A percentile compares a stretch with the other conserved stretches of the same genome.
phyloP scores from a whole-genome alignment of 805 yeast genomes.

The Peterozyma xylosa region DNA sequence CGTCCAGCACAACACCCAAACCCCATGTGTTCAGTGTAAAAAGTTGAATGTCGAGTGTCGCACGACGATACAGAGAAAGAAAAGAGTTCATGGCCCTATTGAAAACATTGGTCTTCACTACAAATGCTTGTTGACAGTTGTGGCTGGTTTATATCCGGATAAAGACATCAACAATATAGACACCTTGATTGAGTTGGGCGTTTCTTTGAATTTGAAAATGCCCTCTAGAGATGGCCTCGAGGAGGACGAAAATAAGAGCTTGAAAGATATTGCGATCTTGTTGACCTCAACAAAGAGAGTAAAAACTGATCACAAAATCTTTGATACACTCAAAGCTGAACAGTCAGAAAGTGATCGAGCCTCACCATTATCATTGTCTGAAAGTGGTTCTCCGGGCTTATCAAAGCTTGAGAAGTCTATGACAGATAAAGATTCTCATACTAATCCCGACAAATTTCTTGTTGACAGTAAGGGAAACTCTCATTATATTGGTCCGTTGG shows the following conservation, averaged over 20 bases:
- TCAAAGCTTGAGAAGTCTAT: background rate
- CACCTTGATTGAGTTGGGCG: conserved; percentile 12
- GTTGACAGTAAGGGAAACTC: conserved; percentile 12
- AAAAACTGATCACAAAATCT: background rate
- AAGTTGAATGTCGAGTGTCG: conserved; percentile 10
- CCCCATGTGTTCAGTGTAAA: conserved; percentile 10
- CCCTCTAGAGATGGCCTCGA: conserved; percentile 11
- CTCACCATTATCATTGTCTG: too few relatives aligned
- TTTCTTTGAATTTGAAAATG: conserved; percentile 9
- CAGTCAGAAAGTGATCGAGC: background rate
- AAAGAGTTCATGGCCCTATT: conserved; percentile 11
- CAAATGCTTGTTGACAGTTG: conserved; percentile 11
- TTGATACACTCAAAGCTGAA: background rate
- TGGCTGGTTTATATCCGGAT: conserved; percentile 12
- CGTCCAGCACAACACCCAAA: conserved; percentile 4
- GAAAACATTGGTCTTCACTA: conserved; percentile 16
- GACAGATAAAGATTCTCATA: background rate
- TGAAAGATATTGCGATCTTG: conserved; percentile 8
- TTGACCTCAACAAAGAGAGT: conserved; percentile 8
- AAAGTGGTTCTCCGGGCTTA: too few relatives aligned
- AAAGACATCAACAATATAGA: conserved; percentile 14
- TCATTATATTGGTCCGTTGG: conserved; percentile 14
- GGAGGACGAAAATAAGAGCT: conserved; percentile 5
- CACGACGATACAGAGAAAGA: conserved; percentile 15
- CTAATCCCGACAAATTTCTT: conserved; percentile 8